Evolutionary conservation across 2,329 filamentous ascomycete genomes (phyloP).

Genomic region (Fusarium sp.): DNA sequence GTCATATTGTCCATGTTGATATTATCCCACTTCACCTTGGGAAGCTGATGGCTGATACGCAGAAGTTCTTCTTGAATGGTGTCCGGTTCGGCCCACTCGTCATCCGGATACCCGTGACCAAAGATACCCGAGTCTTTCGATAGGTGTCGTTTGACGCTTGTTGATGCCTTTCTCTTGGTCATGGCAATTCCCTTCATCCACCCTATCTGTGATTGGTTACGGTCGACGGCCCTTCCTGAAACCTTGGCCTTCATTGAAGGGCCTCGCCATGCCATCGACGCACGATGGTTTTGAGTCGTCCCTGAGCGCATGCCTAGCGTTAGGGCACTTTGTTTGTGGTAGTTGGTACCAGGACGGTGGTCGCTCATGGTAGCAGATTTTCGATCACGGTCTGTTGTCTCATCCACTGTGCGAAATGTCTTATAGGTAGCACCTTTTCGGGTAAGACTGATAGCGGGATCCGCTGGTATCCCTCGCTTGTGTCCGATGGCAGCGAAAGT

Average conservation of each 20-base stretch:
- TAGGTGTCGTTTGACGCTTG: conserved; percentile 59
- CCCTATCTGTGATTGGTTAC: conserved; percentile 69
- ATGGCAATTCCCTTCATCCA: conserved; percentile 79
- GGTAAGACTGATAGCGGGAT: conserved; percentile 76
- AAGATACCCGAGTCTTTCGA: conserved; percentile 66
- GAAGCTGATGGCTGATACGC: conserved; percentile 70
- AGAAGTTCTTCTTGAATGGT: conserved; percentile 74
- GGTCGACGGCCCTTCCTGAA: conserved; percentile 57
- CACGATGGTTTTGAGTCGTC: conserved; percentile 47
- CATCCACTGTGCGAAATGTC: conserved; percentile 82
- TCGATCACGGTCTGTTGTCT: conserved; percentile 67
- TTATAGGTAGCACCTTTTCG: conserved; percentile 88
- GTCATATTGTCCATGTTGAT: conserved; percentile 72
- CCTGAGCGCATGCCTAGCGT: conserved; percentile 59
- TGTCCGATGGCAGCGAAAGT: conserved; percentile 78
- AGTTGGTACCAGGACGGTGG: conserved; percentile 61
- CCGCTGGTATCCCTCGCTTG: conserved; percentile 74
- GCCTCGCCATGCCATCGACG: conserved; percentile 62
- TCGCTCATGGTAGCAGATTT: conserved; percentile 72
- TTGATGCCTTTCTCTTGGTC: conserved; percentile 64
- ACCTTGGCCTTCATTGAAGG: conserved; percentile 70
- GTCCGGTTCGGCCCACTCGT: conserved; percentile 71
- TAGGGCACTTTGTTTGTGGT: conserved; percentile 59
- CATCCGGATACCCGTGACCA: conserved; percentile 63
- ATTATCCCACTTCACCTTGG: conserved; percentile 73